These are phyloP conservation scores for Wickerhamiella spandovensis DNA, from an alignment of 805 yeast species.

Conservation along the genomic window DNA sequence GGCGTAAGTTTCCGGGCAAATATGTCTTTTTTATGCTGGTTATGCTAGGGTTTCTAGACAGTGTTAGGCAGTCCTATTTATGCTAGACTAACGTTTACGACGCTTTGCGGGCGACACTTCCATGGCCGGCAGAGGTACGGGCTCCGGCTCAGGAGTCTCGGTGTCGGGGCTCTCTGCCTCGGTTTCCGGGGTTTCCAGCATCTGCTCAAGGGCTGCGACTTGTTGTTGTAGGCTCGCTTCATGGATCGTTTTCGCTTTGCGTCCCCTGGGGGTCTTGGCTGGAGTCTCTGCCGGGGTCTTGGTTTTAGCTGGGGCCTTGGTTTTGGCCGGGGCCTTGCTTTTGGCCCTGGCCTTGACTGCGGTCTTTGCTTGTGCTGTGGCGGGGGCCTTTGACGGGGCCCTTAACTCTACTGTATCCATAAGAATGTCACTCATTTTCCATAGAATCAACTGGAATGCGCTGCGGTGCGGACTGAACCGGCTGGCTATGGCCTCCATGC, in stretches of 20 bases:
- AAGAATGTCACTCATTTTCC: constrained; percentile 55
- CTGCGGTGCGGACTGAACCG: constrained; percentile 53
- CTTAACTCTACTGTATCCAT: constrained; percentile 25
- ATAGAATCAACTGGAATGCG: constrained; percentile 53
- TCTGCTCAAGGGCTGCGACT: too few species aligned
- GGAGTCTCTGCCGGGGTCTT: neutral
- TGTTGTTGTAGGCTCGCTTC: too few species aligned
- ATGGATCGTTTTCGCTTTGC: too few species aligned
- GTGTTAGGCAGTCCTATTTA: neutral
- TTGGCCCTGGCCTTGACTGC: neutral
- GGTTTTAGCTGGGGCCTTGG: neutral
- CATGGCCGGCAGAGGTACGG: neutral
- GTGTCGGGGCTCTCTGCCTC: neutral
- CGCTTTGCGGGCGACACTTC: neutral
- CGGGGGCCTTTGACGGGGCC: neutral
- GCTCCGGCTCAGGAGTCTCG: neutral
- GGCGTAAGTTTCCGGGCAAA: too few species aligned
- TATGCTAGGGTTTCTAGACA: too few species aligned
- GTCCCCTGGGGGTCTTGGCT: too few species aligned
- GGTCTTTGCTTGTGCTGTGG: neutral
- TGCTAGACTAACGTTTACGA: neutral
- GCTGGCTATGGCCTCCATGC: constrained; percentile 53
- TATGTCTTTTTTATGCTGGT: too few species aligned
- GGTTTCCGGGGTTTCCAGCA: neutral
- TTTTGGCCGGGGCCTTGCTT: neutral